Conservation (phyloP, 345 rosid genomes). For the Psidium friedrichsthalianum region DNA sequence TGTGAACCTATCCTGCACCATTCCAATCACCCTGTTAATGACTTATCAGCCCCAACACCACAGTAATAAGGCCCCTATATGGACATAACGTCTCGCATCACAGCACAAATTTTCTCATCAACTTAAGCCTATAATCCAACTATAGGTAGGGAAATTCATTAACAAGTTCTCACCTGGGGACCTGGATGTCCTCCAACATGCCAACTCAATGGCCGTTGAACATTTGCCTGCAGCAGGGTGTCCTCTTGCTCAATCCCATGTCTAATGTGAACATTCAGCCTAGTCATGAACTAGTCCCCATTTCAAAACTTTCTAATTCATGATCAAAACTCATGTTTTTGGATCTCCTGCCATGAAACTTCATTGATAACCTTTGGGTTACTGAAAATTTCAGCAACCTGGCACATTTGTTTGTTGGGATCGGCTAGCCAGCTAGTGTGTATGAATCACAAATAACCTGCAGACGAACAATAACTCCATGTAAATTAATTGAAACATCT, state of each 20-base stretch:
- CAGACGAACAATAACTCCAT: neutral
- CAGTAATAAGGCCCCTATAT: too few relatives aligned
- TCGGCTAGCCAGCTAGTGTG: constrained; percentile 79
- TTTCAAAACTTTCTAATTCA: neutral
- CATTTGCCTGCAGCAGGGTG: too few relatives aligned
- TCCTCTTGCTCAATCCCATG: too few relatives aligned
- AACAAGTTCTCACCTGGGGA: too few relatives aligned
- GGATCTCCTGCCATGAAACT: constrained; percentile 44
- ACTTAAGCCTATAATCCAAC: too few relatives aligned
- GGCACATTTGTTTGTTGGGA: constrained; percentile 83
- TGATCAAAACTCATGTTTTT: neutral
- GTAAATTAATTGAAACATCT: neutral
- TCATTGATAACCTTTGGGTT: neutral
- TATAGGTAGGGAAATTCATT: too few relatives aligned
- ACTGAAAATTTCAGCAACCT: neutral
- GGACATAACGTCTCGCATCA: too few relatives aligned
- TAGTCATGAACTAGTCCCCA: too few relatives aligned
- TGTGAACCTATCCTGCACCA: constrained; percentile 15
- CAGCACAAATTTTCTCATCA: too few relatives aligned
- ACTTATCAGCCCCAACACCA: constrained; percentile 82
- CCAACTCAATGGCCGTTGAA: too few relatives aligned
- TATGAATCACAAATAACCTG: constrained; percentile 77
- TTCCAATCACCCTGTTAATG: neutral
- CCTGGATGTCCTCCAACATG: too few relatives aligned
- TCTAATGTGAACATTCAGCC: too few relatives aligned